These are phyloP conservation scores for Ophiostoma perfectum DNA, from an alignment of 2,329 filamentous ascomycete species.

Conservation along the genomic window DNA sequence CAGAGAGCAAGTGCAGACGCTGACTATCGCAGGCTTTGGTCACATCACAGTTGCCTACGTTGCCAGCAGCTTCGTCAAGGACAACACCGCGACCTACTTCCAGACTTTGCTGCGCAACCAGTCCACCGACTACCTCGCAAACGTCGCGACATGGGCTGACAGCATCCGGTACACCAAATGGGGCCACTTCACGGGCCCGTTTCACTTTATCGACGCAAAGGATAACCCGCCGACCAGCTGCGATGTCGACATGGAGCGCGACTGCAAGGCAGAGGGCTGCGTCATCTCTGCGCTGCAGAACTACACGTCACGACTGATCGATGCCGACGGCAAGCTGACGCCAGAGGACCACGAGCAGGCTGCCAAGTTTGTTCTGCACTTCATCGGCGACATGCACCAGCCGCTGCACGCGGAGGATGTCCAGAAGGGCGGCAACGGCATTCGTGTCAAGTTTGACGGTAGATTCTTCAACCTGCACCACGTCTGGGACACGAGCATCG, in stretches of 20 bases:
- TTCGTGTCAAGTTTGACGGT: constrained; percentile 57
- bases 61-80: constrained; percentile 54
- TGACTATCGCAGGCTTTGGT: constrained; percentile 46
- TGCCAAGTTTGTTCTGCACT: constrained; percentile 63
- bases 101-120: constrained; percentile 52
- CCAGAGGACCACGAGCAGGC: constrained; percentile 50
- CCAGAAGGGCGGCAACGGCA: constrained; percentile 61
- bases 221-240: constrained; percentile 55
- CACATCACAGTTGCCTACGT: constrained; percentile 62
- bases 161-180: constrained; percentile 59
- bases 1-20: not conserved
- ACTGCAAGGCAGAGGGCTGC: constrained; percentile 59
- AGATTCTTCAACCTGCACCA: constrained; percentile 60
- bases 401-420: constrained; percentile 62
- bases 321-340: constrained; percentile 37
- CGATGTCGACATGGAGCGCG: constrained; percentile 52
- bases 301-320: constrained; percentile 53
- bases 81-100: constrained; percentile 52
- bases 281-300: constrained; percentile 56
- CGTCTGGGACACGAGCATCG: constrained; percentile 67
- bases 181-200: constrained; percentile 55
- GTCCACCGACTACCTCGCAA: constrained; percentile 54
- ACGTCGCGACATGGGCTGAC: constrained; percentile 63
- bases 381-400: constrained; percentile 65
- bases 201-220: constrained; percentile 66